These are phyloP conservation scores for Pleurotus tuber-regium DNA, from an alignment of 768 basidiomycete species.

Conservation along the genomic window DNA sequence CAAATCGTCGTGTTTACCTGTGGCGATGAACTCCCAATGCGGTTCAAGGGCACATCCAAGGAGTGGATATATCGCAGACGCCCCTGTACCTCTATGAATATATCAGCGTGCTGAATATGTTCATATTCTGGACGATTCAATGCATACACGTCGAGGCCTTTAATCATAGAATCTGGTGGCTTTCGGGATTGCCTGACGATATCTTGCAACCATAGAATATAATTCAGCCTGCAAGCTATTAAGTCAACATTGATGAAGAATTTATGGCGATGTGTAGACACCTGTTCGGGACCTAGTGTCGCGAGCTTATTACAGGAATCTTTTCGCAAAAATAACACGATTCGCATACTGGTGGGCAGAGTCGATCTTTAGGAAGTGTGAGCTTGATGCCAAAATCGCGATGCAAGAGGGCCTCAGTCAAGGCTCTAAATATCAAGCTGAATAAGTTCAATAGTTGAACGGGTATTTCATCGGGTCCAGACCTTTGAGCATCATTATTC, in stretches of 20 bases:
- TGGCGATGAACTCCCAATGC: slow-evolving; percentile 62
- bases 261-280: slow-evolving; percentile 18
- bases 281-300: slow-evolving; percentile 82
- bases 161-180: slow-evolving; percentile 23
- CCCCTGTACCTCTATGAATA: slow-evolving; percentile 88
- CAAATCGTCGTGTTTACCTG: slow-evolving; percentile 44
- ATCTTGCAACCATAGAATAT: slow-evolving; percentile 83
- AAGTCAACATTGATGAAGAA: not conserved
- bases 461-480: no score
- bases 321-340: no score
- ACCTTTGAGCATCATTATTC: slow-evolving; percentile 71
- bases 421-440: slow-evolving; percentile 10
- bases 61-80: slow-evolving; percentile 87
- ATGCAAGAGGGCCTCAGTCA: slow-evolving; percentile 77
- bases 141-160: slow-evolving; percentile 73
- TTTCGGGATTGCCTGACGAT: slow-evolving; percentile 39
- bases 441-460: no score
- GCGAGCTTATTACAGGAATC: no score
- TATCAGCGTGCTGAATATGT: no score
- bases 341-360: slow-evolving; percentile 81
- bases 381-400: slow-evolving; percentile 71
- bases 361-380: slow-evolving; percentile 60
- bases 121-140: no score
- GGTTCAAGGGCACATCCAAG: slow-evolving; percentile 55
- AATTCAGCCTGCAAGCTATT: slow-evolving; percentile 64